phyloP scores from a whole-genome alignment of 2,329 filamentous ascomycete species.

The Pseudocercospora cruenta region DNA sequence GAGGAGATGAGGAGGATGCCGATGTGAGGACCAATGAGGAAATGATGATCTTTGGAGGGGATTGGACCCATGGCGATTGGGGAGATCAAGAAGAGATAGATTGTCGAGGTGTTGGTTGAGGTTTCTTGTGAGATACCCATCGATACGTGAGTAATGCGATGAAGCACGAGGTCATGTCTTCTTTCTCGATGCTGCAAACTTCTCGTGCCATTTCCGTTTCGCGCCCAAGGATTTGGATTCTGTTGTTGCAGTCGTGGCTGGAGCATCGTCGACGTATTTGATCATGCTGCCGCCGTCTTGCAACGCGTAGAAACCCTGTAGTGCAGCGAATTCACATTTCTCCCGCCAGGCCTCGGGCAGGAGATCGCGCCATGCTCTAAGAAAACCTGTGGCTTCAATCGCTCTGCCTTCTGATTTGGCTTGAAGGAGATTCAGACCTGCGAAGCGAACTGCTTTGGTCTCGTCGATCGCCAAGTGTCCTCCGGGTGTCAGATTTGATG shows the following conservation, averaged over 20 bases:
- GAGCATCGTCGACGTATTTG: conserved; percentile 22
- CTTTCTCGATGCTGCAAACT: conserved; percentile 40
- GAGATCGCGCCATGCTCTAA: conserved; percentile 43
- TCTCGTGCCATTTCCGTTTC: conserved; percentile 46
- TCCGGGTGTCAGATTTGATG: conserved; percentile 24
- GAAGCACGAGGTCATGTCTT: conserved; percentile 14
- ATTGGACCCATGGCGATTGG: no score
- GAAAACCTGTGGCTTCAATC: conserved; percentile 35
- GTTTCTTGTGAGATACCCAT: not conserved
- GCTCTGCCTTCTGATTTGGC: conserved; percentile 25
- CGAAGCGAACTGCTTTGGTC: conserved; percentile 25
- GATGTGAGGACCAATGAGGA: conserved; percentile 54
- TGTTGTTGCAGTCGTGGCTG: conserved; percentile 4
- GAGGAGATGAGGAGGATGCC: conserved; percentile 74
- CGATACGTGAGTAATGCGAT: not conserved
- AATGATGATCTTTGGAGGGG: no score
- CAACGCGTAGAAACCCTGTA: conserved; percentile 33
- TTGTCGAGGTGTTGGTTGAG: not conserved
- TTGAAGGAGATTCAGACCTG: conserved; percentile 33
- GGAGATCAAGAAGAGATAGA: not conserved
- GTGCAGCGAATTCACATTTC: conserved; percentile 29
- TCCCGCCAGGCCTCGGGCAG: conserved; percentile 41
- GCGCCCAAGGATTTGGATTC: conserved; percentile 33
- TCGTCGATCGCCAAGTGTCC: conserved; percentile 36
- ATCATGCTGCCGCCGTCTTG: conserved; percentile 29